Conservation (phyloP, 139 green algal species). For the Chlamydomonas incerta region DNA sequence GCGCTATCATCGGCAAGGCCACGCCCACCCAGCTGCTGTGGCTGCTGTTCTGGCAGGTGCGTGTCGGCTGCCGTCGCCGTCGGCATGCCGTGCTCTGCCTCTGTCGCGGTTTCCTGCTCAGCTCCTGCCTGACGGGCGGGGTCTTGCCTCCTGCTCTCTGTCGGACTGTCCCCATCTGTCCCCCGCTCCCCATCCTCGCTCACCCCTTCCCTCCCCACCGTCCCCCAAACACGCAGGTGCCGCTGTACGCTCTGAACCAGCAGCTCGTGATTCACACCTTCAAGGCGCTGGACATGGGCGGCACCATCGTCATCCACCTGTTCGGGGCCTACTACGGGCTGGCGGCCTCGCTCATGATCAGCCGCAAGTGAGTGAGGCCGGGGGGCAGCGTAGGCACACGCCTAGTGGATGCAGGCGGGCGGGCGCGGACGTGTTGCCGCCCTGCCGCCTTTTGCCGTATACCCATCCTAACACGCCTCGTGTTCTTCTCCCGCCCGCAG, state of each 20-base stretch:
- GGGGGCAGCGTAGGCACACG: too few relatives aligned
- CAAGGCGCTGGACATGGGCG: constrained; percentile 54
- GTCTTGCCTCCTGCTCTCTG: neutral
- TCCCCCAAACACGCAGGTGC: constrained; percentile 65
- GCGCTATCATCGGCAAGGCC: constrained; percentile 71
- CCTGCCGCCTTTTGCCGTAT: neutral
- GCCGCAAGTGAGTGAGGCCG: neutral
- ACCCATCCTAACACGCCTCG: neutral
- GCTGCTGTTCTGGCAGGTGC: constrained; percentile 61
- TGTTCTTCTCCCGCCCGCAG: neutral
- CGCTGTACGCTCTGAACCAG: constrained; percentile 60
- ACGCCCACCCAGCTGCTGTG: constrained; percentile 67
- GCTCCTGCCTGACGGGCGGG: too few relatives aligned
- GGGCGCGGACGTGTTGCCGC: too few relatives aligned
- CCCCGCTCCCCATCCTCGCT: neutral
- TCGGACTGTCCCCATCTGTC: neutral
- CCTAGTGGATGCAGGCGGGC: too few relatives aligned
- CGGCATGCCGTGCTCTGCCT: too few relatives aligned
- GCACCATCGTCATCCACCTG: constrained; percentile 54
- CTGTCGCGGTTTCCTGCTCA: too few relatives aligned
- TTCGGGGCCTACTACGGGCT: constrained; percentile 33
- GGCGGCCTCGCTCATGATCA: neutral
- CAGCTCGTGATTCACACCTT: constrained; percentile 49
- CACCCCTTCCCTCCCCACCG: too few relatives aligned
- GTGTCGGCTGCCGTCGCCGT: neutral